Evolutionary conservation across 352 stramenopile species (phyloP).

Genomic region (Pythium aquatile): DNA sequence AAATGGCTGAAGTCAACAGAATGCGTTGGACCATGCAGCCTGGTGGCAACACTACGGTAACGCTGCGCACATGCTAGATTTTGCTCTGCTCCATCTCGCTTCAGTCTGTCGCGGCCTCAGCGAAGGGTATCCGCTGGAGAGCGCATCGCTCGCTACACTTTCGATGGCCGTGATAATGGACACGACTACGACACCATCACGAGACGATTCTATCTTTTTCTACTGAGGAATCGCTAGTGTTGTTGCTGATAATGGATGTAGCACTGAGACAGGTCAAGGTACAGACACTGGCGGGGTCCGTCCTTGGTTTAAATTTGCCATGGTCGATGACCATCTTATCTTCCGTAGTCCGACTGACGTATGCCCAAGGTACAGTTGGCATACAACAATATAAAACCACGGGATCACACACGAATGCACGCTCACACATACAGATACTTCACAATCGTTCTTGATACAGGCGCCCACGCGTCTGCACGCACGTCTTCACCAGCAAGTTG

Average conservation of each 20-base stretch:
- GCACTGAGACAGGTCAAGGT: slow-evolving; percentile 88
- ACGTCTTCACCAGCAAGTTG: too few species aligned
- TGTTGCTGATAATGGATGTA: slow-evolving; percentile 36
- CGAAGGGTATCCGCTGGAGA: too few species aligned
- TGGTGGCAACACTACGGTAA: too few species aligned
- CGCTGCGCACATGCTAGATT: too few species aligned
- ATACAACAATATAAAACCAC: slow-evolving; percentile 71
- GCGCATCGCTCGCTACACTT: too few species aligned
- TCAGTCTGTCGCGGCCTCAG: too few species aligned
- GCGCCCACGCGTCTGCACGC: too few species aligned
- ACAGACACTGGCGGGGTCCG: slow-evolving; percentile 53
- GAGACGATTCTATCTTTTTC: not conserved
- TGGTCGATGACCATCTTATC: slow-evolving; percentile 59
- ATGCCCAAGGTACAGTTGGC: slow-evolving; percentile 77
- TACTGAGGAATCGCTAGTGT: not conserved
- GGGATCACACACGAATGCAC: slow-evolving; percentile 10
- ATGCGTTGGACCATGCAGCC: too few species aligned
- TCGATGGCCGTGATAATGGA: too few species aligned
- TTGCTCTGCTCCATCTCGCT: too few species aligned
- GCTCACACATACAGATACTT: slow-evolving; percentile 4
- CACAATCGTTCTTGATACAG: not conserved
- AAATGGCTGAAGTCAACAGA: too few species aligned
- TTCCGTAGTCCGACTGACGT: slow-evolving; percentile 81
- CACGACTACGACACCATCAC: too few species aligned
- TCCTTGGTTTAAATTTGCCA: slow-evolving; percentile 86